Evolutionary conservation across 176 grass and related monocot species (phyloP).

Genomic region (Lolium perenne): DNA sequence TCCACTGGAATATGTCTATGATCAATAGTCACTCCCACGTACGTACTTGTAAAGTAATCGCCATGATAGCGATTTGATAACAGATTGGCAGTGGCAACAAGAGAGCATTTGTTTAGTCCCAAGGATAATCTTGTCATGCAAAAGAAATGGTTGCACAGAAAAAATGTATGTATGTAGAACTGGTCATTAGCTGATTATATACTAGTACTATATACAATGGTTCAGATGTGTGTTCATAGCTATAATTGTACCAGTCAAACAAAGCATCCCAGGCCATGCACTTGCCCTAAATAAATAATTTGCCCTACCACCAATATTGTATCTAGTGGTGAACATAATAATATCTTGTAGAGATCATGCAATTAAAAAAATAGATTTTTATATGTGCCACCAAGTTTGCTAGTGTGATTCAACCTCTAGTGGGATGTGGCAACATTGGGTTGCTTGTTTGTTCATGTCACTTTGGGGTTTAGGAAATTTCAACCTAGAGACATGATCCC

Average conservation of each 20-base stretch:
- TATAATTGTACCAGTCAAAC: constrained; percentile 60
- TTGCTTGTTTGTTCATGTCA: constrained; percentile 52
- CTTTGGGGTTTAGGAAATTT: constrained; percentile 32
- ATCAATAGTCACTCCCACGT: constrained; percentile 42
- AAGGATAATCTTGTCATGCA: constrained; percentile 45
- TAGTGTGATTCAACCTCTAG: constrained; percentile 45
- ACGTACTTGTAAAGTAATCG: constrained; percentile 49
- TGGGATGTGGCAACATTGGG: constrained; percentile 43
- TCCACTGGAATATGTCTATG: constrained; percentile 40
- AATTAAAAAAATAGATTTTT: constrained; percentile 33
- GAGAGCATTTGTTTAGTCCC: constrained; percentile 47
- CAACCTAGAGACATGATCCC: constrained; percentile 55
- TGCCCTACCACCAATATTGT: constrained; percentile 45
- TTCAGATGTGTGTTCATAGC: constrained; percentile 42
- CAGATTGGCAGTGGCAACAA: constrained; percentile 37
- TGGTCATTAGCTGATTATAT: constrained; percentile 38
- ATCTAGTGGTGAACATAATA: constrained; percentile 47
- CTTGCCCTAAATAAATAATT: constrained; percentile 53
- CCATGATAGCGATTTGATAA: constrained; percentile 40
- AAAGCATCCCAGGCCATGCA: constrained; percentile 52
- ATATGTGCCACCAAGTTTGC: constrained; percentile 13
- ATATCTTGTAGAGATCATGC: constrained; percentile 43
- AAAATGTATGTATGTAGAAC: constrained; percentile 39
- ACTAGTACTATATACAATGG: constrained; percentile 31
- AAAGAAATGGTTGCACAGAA: constrained; percentile 24